Conservation (phyloP, 1,284 basidiomycete genomes). For the Fomitopsis pinicola region DNA sequence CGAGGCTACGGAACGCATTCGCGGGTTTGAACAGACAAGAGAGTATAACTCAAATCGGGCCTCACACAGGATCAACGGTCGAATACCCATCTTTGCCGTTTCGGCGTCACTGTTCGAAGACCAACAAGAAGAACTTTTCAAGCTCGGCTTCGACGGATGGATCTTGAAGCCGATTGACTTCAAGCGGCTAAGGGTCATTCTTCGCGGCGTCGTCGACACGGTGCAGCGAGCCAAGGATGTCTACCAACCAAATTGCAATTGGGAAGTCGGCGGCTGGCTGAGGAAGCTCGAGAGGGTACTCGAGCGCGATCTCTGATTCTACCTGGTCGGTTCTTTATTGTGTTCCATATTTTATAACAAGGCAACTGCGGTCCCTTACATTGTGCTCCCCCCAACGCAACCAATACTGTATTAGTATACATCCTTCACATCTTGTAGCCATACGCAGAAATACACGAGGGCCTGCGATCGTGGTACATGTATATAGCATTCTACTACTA, state of each 20-base stretch:
- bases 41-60: conserved; percentile 21
- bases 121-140: conserved; percentile 55
- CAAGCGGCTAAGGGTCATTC: conserved; percentile 56
- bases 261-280: conserved; percentile 75
- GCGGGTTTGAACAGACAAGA: conserved; percentile 47
- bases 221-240: conserved; percentile 50
- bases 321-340: background rate
- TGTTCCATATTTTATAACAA: background rate
- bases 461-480: conserved; percentile 7
- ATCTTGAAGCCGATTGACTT: conserved; percentile 86
- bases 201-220: conserved; percentile 57
- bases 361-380: conserved; percentile 2
- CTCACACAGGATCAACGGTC: conserved; percentile 57
- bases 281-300: background rate
- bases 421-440: conserved; percentile 8
- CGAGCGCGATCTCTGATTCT: background rate
- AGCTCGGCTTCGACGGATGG: conserved; percentile 79
- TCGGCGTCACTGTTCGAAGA: conserved; percentile 72
- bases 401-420: conserved; percentile 4
- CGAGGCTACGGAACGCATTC: conserved; percentile 67
- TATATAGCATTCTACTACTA: background rate
- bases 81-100: conserved; percentile 83
- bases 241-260: conserved; percentile 56
- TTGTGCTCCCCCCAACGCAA: background rate
- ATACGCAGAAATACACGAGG: conserved; percentile 10